These are phyloP conservation scores for Botrytis cinerea DNA, from an alignment of 2,329 filamentous ascomycete genomes.

Conservation along the genomic window DNA sequence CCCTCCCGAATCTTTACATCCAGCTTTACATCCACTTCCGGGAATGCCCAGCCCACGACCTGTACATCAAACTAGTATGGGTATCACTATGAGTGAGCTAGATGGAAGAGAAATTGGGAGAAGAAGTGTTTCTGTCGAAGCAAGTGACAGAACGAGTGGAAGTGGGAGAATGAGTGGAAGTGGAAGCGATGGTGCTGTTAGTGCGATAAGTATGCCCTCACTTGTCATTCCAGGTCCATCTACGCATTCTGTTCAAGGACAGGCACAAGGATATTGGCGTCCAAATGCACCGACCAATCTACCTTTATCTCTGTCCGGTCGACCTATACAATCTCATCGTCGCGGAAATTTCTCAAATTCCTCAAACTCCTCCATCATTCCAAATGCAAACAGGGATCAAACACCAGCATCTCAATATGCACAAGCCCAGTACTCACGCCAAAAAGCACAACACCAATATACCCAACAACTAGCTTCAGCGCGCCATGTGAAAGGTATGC, in stretches of 20 bases:
- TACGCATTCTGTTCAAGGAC: not conserved
- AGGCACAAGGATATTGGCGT: not conserved
- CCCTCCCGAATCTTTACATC: conserved; percentile 17
- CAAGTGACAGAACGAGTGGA: not conserved
- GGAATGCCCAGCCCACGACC: not conserved
- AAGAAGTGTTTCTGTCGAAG: not conserved
- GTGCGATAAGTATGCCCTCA: conserved; percentile 1
- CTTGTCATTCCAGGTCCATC: not conserved
- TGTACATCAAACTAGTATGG: not conserved
- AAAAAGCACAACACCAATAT: not conserved
- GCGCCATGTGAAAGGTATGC: not conserved
- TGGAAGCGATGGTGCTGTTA: conserved; percentile 2
- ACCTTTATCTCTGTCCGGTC: not conserved
- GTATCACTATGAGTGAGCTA: conserved; percentile 16
- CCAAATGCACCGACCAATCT: not conserved
- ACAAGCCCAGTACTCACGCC: not conserved
- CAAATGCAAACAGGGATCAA: not conserved
- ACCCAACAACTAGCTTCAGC: not conserved
- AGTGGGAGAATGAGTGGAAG: not conserved
- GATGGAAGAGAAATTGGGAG: not conserved
- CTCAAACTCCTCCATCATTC: not conserved
- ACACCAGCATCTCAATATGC: not conserved
- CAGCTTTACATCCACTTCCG: conserved; percentile 11
- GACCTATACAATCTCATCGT: not conserved
- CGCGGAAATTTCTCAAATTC: not conserved